These are phyloP conservation scores for Thuja plicata DNA, from an alignment of 83 land plant genomes.

Conservation along the genomic window DNA sequence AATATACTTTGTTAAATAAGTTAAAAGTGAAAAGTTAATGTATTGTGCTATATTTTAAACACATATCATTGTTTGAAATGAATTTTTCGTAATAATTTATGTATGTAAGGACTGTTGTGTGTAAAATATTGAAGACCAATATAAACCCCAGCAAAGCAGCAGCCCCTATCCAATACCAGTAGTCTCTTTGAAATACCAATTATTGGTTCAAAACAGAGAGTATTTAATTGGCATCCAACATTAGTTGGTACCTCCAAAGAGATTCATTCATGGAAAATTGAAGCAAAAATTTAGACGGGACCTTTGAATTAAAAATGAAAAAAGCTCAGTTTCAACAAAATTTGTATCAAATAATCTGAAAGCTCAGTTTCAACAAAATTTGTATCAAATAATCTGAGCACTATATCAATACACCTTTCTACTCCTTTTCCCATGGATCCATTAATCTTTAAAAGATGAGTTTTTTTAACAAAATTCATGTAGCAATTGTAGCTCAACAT, in stretches of 20 bases:
- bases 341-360: no score
- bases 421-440: background rate
- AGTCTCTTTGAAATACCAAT: background rate
- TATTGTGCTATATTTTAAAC: no score
- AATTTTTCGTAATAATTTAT: no score
- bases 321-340: no score
- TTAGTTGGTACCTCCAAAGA: background rate
- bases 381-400: background rate
- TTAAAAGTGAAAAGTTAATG: no score
- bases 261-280: background rate
- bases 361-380: no score
- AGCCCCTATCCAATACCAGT: slow-evolving; percentile 25
- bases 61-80: no score
- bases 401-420: background rate
- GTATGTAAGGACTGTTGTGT: slow-evolving; percentile 20
- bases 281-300: background rate
- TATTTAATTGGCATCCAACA: background rate
- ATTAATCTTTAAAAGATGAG: background rate
- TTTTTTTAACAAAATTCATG: background rate
- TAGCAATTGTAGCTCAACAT: background rate
- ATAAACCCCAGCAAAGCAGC: slow-evolving; percentile 19
- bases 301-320: no score
- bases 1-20: no score
- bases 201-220: background rate
- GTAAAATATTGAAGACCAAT: slow-evolving; percentile 18